Conservation (phyloP, 805 yeast species). For the Wickerhamomyces queroliae region DNA sequence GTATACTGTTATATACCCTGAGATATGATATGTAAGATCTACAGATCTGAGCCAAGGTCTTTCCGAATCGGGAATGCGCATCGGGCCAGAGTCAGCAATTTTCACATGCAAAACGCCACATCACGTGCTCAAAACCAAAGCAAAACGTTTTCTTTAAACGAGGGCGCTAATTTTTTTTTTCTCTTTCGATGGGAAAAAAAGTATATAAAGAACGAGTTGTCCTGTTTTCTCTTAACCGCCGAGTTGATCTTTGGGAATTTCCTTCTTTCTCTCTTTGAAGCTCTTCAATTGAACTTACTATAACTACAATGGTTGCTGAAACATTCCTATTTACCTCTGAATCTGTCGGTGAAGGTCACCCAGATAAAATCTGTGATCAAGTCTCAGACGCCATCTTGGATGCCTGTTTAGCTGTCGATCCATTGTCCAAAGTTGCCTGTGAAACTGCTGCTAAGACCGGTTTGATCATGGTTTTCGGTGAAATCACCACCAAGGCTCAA, state of each 20-base stretch:
- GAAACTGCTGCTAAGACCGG: constrained; percentile 99
- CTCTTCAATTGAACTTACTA: neutral
- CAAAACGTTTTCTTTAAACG: neutral
- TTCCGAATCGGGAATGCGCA: too few species aligned
- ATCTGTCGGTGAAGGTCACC: constrained; percentile 93
- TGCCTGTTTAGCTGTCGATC: constrained; percentile 94
- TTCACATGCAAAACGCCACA: neutral
- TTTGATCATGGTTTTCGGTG: constrained; percentile 99
- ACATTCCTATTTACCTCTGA: constrained; percentile 74
- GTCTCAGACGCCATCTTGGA: constrained; percentile 97
- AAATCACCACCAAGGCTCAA: constrained; percentile 93
- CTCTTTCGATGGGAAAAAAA: too few species aligned
- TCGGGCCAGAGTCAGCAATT: too few species aligned
- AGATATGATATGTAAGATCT: too few species aligned
- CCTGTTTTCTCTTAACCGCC: too few species aligned
- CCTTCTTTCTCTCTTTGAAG: too few species aligned
- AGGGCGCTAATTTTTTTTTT: neutral
- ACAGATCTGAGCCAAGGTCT: too few species aligned
- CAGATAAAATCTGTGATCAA: constrained; percentile 97
- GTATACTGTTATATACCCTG: too few species aligned
- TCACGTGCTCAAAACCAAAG: neutral
- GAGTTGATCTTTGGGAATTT: too few species aligned
- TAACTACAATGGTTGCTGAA: constrained; percentile 22
- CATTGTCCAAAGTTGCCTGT: constrained; percentile 97
- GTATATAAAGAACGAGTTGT: too few species aligned